Evolutionary conservation across 495 filamentous ascomycete genomes (phyloP), one percentile per base, ranked within the genome.

Genomic region (Cercophora scortea): DNA sequence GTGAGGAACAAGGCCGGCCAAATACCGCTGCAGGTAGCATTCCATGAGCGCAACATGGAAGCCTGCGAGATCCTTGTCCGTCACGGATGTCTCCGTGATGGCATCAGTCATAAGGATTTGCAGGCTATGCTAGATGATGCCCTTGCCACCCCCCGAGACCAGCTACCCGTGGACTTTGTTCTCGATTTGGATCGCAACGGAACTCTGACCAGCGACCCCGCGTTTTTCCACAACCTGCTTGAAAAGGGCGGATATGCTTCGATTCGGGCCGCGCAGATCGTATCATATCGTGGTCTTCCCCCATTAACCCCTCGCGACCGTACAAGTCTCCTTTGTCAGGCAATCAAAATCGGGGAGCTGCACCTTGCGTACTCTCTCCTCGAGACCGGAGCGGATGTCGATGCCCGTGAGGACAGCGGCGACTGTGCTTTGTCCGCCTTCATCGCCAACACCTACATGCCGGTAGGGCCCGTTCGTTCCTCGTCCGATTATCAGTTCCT

Each of bases 41-140:
- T 61, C 35, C 9, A 32, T 7, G 44, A 45, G 6, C 36, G 19
- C 13, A 61, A 62, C 41, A 33, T 57, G 11, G 40, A 51, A 9
- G 47, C 64, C 9, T 62, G 60, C 43, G 55, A 66, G 19, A 25
- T 62, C 1, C 45, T 71, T 1, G 45, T 69, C 4, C 52, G 59
- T 15, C 51, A 42, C 8, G 64, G 63, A 17, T 61, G 50, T 32
- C 39, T 51, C 8, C 45, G 40, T 11, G 43, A 17, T 6, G 42
- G 36, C 18, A 36, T 52, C 12, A 42, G 47, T 4, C 51, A n/a
- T 3, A 25, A n/a, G 16, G 57, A 60, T 2, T 18, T 56, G 8
- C 18, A 51, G 10, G 40, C 12, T 8, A 52, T 52, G 42, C 51
- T 56, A 33, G 32, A 48, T 17, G 44, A 53, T 8, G 42, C 52